phyloP scores from a whole-genome alignment of 106 monocot genomes.

The Agapanthus africanus region DNA sequence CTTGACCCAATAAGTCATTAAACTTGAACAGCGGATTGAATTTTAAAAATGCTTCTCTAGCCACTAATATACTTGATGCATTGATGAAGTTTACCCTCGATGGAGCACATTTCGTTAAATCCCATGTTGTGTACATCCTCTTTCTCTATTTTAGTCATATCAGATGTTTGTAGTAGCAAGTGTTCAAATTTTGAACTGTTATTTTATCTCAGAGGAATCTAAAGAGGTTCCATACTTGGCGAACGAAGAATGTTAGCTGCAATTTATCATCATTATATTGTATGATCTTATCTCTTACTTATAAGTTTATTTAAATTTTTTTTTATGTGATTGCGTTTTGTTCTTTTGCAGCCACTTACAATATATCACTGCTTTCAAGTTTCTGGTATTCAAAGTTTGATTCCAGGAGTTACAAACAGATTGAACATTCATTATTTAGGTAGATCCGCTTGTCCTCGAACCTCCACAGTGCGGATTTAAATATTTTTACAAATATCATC shows the following conservation, averaged over 20 bases:
- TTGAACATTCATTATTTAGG: constrained; percentile 82
- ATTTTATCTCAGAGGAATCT: too few relatives aligned
- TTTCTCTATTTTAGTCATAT: not conserved
- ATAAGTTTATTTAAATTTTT: too few relatives aligned
- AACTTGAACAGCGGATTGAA: not conserved
- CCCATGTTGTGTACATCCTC: not conserved
- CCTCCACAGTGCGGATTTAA: not conserved
- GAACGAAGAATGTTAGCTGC: too few relatives aligned
- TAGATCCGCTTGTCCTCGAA: constrained; percentile 16
- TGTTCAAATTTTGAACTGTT: not conserved
- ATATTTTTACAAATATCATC: not conserved
- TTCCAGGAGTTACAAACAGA: constrained; percentile 27
- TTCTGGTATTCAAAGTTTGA: constrained; percentile 17
- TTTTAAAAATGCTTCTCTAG: not conserved
- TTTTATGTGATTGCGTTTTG: constrained; percentile 6
- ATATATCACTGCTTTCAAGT: constrained; percentile 68
- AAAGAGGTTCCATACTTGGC: too few relatives aligned
- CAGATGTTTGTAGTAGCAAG: not conserved
- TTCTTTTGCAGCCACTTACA: constrained; percentile 71
- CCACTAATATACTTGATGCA: not conserved
- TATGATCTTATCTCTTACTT: too few relatives aligned
- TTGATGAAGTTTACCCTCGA: not conserved
- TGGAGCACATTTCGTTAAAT: not conserved
- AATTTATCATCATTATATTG: too few relatives aligned
- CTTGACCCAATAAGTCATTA: not conserved